Evolutionary conservation across 768 basidiomycete species (phyloP), one percentile per base, ranked within the genome.

Genomic region (Suillus alpinus): DNA sequence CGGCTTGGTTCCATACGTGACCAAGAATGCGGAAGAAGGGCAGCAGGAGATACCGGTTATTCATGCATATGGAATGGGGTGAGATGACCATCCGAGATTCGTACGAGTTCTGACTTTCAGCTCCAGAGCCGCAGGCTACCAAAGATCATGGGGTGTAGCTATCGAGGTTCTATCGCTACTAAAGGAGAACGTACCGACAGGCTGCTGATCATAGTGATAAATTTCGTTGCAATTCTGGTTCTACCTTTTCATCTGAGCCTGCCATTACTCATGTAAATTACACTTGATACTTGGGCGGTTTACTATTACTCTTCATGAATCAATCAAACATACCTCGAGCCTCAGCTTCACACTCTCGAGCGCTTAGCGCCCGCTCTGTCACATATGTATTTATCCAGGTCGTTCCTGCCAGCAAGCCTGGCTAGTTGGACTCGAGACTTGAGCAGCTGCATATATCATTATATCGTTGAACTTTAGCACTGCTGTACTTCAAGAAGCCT

Each of bases 11-110:
- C 56, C 26, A 59, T 34, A 29, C 23, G 6, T 10, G 61, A 31
- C 41, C 46, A 40, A 51, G 57, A 62, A 58, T 43, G 64, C 56
- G 62, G 74, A 46, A 73, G 71, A 63, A 40, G 41, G 57, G 6
- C 36, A 64, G 64, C 50, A 60, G 66, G 32, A 67, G 6, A 55
- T 75, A 66, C 59, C 64, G n/a, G 79, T 85, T 1, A 75, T 85
- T n/a, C 85, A 86, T 71, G 83, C 83, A 32, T 86, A 86, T 68
- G 85, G 85, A 9, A 82, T 86, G 31, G 85, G 85, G 81, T 81
- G 39, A 57, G 78, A 62, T 29, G 47, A 6, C 8, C 51, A 7
- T 29, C 26, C 41, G 2, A 9, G n/a, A 16, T 29, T 34, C 3
- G 8, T 62, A 67, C 4, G 18, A 20, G 68, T 66, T 53, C 59